Percentiles rank a stretch among this genome's conserved stretches.
These are phyloP conservation scores for Peronospora destructor DNA, from an alignment of 352 stramenopile genomes.

Conservation along the genomic window DNA sequence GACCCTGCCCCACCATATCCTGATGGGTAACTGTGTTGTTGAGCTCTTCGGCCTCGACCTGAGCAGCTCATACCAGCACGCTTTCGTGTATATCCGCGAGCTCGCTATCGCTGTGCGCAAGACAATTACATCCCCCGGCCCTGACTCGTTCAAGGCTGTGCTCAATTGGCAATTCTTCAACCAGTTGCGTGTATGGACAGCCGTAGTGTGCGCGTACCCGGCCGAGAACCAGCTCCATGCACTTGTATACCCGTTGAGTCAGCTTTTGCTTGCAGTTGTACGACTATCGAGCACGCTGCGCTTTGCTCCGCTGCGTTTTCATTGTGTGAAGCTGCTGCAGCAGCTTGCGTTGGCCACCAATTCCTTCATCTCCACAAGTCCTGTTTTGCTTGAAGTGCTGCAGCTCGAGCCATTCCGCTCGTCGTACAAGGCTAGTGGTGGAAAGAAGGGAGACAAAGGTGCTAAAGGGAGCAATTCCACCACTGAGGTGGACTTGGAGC, in stretches of 20 bases:
- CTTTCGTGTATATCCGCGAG: constrained; percentile 99
- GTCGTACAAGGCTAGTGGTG: constrained; percentile 61
- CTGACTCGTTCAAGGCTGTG: constrained; percentile 82
- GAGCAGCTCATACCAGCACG: constrained; percentile 96
- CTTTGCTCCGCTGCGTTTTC: constrained; percentile 91
- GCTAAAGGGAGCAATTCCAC: constrained; percentile 25
- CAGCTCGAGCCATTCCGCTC: constrained; percentile 86
- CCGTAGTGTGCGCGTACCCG: constrained; percentile 89
- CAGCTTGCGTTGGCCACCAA: constrained; percentile 92
- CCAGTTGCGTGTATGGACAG: constrained; percentile 94
- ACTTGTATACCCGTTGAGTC: constrained; percentile 93
- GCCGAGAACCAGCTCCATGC: constrained; percentile 81
- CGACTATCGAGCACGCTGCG: constrained; percentile 71
- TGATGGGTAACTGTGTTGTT: constrained; percentile 98
- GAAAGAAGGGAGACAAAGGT: constrained; percentile 31
- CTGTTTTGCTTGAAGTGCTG: constrained; percentile 91
- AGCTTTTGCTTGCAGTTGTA: constrained; percentile 79
- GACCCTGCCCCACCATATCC: constrained; percentile 70
- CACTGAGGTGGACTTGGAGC: constrained; percentile 58
- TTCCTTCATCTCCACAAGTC: constrained; percentile 93
- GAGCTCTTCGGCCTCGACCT: constrained; percentile 96
- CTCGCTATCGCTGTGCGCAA: constrained; percentile 96
- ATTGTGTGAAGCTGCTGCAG: constrained; percentile 94
- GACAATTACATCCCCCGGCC: constrained; percentile 91
- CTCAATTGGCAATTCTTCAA: constrained; percentile 99